Base-by-base conservation (phyloP, 2,329 filamentous ascomycete genomes). In the Ophiostoma piceae region DNA sequence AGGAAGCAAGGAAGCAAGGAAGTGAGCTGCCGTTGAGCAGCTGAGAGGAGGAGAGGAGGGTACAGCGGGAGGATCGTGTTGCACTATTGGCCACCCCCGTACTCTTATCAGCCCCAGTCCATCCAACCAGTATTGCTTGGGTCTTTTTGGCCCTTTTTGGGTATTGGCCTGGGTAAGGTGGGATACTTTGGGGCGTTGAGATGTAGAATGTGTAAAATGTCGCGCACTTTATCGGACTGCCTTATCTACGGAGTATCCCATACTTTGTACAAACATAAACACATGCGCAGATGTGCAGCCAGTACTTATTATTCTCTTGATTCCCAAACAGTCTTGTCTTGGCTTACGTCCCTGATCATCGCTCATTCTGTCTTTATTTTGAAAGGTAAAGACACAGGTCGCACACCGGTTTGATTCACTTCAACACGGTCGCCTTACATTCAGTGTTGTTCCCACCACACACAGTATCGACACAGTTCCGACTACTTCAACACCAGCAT, bases 101-200 rank as follows among this genome's bases (percentile, higher is more conserved):
- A 39, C 9, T 35, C 62, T 65, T 65, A 65, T 65, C 62, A 65
- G 62, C 62, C 35, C 32, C 11, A 22, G 32, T 39, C 19, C 37
- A 14, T 32, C 57, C 12, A 62, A 22, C 57, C 32, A 14, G 22
- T 57, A n/a, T 22, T 57, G 43, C 29, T 64, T 39, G 62, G 62
- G 62, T 65, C 62, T 65, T 65, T 65, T 65, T 65, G 35, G 62
- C 62, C 62, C 19, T 6, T 39, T 65, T 39, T 65, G 62, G 35
- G 8, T 62, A 11, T 37, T 22, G 60, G 14, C 14, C 57, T 62
- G 57, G 57, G 26, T 2, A 32, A 62, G 12, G 57, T 62, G 57
- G 57, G 26, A 32, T 32, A 32, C 12, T 16, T 29, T 60, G n/a
- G 54, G 54, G 54, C 47, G 19, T 54, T 22, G 8, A 26, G 51